Percentiles rank a stretch among this genome's conserved stretches.
phyloP scores from a whole-genome alignment of 192 early-diverging fungal genomes.

The Coemansia sp. region DNA sequence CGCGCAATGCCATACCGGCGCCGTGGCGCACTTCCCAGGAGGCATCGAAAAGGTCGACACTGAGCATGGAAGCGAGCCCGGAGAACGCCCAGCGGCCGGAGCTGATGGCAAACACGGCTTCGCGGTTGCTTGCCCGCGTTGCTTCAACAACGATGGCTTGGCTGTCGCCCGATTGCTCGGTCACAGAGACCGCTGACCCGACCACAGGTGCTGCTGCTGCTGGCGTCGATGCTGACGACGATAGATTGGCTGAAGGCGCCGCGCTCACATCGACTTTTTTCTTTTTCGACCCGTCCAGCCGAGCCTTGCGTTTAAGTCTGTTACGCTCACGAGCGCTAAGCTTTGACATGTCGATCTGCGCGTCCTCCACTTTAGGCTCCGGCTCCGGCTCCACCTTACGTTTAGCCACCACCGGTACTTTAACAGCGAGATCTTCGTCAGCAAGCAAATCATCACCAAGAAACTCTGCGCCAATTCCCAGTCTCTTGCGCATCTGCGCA shows the following conservation, averaged over 20 bases:
- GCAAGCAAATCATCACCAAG: conserved; percentile 88
- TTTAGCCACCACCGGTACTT: not conserved
- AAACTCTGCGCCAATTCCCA: conserved; percentile 87
- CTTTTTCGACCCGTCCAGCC: conserved; percentile 73
- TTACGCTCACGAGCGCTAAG: conserved; percentile 89
- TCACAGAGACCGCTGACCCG: conserved; percentile 27
- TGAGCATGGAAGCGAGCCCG: conserved; percentile 66
- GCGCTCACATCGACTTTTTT: conserved; percentile 11
- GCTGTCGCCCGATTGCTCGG: conserved; percentile 55
- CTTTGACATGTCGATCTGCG: conserved; percentile 65
- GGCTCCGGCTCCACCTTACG: conserved; percentile 29
- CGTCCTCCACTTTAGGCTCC: conserved; percentile 7
- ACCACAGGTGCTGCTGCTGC: conserved; percentile 8
- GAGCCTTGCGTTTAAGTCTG: conserved; percentile 84
- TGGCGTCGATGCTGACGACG: not conserved
- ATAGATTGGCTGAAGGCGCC: not conserved
- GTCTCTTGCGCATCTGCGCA: conserved; percentile 75
- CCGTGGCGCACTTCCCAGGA: conserved; percentile 95
- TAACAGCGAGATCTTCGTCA: conserved; percentile 68
- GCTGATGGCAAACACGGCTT: conserved; percentile 52
- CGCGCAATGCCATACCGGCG: conserved; percentile 90
- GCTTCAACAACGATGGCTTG: conserved; percentile 68
- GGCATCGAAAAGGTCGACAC: conserved; percentile 69
- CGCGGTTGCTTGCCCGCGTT: conserved; percentile 47
- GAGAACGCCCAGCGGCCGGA: conserved; percentile 73